Evolutionary conservation across 2,329 filamentous ascomycete genomes (phyloP).

Genomic region (Cladosporium phlei): DNA sequence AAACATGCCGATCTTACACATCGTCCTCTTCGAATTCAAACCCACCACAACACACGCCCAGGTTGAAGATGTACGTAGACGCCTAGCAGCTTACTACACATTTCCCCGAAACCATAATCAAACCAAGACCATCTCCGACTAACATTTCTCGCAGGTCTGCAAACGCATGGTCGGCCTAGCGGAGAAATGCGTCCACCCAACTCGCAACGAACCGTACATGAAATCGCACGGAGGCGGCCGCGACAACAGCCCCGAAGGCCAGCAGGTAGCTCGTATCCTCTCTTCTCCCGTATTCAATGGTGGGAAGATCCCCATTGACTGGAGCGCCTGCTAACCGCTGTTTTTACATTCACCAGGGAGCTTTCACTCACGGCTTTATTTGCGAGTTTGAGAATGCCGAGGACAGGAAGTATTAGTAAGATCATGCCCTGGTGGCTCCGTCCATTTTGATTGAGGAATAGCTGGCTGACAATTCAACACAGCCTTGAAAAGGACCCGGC

Average conservation of each 20-base stretch:
- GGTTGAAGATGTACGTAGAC: slow-evolving; percentile 54
- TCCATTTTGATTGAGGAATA: too few species aligned
- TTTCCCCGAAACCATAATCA: not conserved
- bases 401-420: slow-evolving; percentile 62
- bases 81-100: too few species aligned
- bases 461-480: not conserved
- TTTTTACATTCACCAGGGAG: slow-evolving; percentile 44
- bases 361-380: slow-evolving; percentile 65
- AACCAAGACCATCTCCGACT: slow-evolving; percentile 5
- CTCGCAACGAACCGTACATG: slow-evolving; percentile 57
- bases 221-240: slow-evolving; percentile 53
- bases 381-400: slow-evolving; percentile 59
- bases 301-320: not conserved
- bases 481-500: slow-evolving; percentile 56
- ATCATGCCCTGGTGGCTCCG: too few species aligned
- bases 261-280: slow-evolving; percentile 16
- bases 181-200: slow-evolving; percentile 56
- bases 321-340: too few species aligned
- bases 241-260: slow-evolving; percentile 59
- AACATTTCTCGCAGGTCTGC: slow-evolving; percentile 44
- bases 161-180: slow-evolving; percentile 53
- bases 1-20: slow-evolving; percentile 61
- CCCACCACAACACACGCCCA: slow-evolving; percentile 44
- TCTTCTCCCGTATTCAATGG: not conserved
- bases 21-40: slow-evolving; percentile 65